Conservation (phyloP, 2,329 filamentous ascomycete genomes). For the Colletotrichum lindemuthianum region DNA sequence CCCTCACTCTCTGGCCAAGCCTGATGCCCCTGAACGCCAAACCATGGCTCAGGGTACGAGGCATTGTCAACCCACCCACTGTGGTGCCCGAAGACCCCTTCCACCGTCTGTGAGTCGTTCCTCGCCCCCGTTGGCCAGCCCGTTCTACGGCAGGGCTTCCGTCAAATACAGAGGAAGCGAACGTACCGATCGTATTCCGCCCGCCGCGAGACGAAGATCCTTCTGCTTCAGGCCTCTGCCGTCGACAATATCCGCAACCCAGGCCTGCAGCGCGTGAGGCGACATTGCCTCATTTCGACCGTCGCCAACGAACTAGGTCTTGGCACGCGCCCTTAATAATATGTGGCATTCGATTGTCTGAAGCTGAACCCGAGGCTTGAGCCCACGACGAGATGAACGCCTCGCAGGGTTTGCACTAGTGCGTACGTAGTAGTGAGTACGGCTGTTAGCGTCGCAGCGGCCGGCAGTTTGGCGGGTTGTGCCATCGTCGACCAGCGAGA, state of each 20-base stretch:
- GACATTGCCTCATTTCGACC: slow-evolving; percentile 32
- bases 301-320: slow-evolving; percentile 16
- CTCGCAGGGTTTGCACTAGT: not conserved
- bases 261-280: slow-evolving; percentile 14
- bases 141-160: slow-evolving; percentile 23
- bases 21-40: not conserved
- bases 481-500: not conserved
- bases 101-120: slow-evolving; percentile 11
- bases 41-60: not conserved
- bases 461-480: slow-evolving; percentile 7
- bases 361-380: not conserved
- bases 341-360: not conserved
- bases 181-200: slow-evolving; percentile 21
- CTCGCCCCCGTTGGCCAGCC: slow-evolving; percentile 23
- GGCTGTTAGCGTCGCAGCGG: slow-evolving; percentile 20
- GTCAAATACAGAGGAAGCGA: not conserved
- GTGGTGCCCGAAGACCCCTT: slow-evolving; percentile 1
- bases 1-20: not conserved
- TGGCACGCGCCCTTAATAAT: slow-evolving; percentile 28
- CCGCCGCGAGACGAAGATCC: slow-evolving; percentile 17
- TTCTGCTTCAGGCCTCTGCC: slow-evolving; percentile 17
- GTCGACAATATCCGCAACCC: slow-evolving; percentile 11
- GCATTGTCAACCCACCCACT: too few species aligned
- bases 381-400: not conserved
- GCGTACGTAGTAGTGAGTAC: not conserved